Percentiles rank a stretch among this genome's conserved stretches.
Conservation (phyloP, 108 stramenopile species). For the Seminavis robusta region DNA sequence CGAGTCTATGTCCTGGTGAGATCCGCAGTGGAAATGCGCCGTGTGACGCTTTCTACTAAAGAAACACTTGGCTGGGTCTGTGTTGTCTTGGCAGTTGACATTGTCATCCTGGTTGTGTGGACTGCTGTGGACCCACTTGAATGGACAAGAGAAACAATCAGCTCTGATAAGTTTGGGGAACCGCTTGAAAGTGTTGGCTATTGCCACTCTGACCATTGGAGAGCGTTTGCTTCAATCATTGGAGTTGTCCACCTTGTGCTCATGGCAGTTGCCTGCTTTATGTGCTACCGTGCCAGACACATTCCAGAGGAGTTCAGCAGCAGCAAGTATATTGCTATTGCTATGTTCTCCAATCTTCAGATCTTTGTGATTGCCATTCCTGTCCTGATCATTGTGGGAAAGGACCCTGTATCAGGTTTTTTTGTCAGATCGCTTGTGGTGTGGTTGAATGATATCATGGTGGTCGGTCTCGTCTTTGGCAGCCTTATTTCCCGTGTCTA, state of each 20-base stretch:
- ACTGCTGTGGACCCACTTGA: slow-evolving; percentile 6
- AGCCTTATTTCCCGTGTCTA: slow-evolving; percentile 3
- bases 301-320: slow-evolving; percentile 8
- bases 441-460: slow-evolving; percentile 10
- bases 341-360: slow-evolving; percentile 15
- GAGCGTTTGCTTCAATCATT: not conserved
- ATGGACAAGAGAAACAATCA: not conserved
- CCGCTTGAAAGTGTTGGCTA: slow-evolving; percentile 7
- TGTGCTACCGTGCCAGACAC: slow-evolving; percentile 7
- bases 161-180: slow-evolving; percentile 6
- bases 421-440: slow-evolving; percentile 4
- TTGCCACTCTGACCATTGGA: slow-evolving; percentile 8
- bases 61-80: slow-evolving; percentile 2
- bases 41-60: no score
- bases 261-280: slow-evolving; percentile 1
- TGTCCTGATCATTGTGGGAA: not conserved
- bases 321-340: slow-evolving; percentile 6
- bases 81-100: slow-evolving; percentile 2
- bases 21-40: no score
- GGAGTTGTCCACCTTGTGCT: not conserved
- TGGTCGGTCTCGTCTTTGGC: slow-evolving; percentile 9
- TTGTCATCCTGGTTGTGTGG: slow-evolving; percentile 6
- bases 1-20: no score
- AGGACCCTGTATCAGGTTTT: slow-evolving; percentile 1
- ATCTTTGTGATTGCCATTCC: slow-evolving; percentile 8